Base-by-base conservation (phyloP, 768 basidiomycete species). In the Lentinula guzmanii region DNA sequence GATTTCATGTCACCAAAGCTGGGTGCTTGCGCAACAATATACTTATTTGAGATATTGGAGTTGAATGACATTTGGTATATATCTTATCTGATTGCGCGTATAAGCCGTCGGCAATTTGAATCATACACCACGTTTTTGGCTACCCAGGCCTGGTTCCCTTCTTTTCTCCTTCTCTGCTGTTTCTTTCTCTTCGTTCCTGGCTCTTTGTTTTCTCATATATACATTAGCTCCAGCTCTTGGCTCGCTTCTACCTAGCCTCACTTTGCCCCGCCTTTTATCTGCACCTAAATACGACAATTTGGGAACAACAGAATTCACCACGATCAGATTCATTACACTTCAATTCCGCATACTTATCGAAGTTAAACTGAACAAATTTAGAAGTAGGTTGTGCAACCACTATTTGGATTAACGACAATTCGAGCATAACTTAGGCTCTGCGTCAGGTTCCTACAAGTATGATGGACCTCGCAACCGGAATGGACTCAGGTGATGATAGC, bases 121-220 rank as follows among this genome's bases (percentile, higher is more conserved):
- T 54, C 24, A 54, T n/a, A 13, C n/a, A 11, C 53, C 53, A 54
- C 53, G 53, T 54, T 54, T 48, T 52, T 16, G 31, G 51, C 53
- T 54, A 54, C 53, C 35, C 53, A 21, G 37, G 35, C 53, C 53
- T 54, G 37, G 37, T 54, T 24, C 53, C n/a, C 53, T 54, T 54
- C 35, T 54, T 39, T 18, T 21, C 37, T 39, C 34, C 35, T 54
- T 41, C 34, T 37, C 34, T 54, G 34, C 35, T 41, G 53, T 11
- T 54, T 13, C 11, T 41, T 54, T 54, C 18, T 54, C 46, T 11
- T n/a, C 6, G 16, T 24, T 9, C 21, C 21, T 41, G 34, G 15
- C n/a, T 8, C 51, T 52, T 33, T 16, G 16, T 11, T 35, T 52
- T 51, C 48, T 15, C 33, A 11, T 9, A 52, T n/a, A 8, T 18